Conservation (phyloP, 2,329 filamentous ascomycete species). For the Aspergillus quadrilineatus region DNA sequence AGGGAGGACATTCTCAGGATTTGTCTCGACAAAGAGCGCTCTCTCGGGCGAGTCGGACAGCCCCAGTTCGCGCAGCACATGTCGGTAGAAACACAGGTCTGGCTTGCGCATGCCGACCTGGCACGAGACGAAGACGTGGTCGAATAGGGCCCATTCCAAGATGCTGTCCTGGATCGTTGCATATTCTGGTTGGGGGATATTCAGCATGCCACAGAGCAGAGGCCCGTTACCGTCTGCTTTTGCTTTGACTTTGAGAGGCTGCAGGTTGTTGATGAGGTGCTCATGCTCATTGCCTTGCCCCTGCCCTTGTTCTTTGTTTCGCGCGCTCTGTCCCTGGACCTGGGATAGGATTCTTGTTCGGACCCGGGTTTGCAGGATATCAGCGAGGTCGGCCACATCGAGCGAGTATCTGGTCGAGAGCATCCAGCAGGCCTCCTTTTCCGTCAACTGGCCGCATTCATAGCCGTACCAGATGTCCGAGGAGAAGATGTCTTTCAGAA, state of each 20-base stretch:
- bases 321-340: too few species aligned
- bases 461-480: background rate
- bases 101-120: slow-evolving; percentile 38
- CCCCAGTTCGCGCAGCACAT: slow-evolving; percentile 28
- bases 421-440: background rate
- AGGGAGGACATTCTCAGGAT: slow-evolving; percentile 27
- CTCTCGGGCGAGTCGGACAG: slow-evolving; percentile 11
- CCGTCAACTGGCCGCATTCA: background rate
- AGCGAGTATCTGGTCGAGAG: background rate
- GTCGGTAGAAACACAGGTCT: slow-evolving; percentile 32
- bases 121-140: slow-evolving; percentile 36
- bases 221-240: background rate
- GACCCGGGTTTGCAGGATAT: background rate
- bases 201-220: slow-evolving; percentile 4
- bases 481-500: background rate
- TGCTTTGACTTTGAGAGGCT: background rate
- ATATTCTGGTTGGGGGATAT: background rate
- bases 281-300: background rate
- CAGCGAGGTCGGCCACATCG: background rate
- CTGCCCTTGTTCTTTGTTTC: background rate
- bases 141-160: slow-evolving; percentile 32
- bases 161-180: background rate
- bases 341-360: too few species aligned
- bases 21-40: slow-evolving; percentile 33
- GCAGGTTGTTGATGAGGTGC: background rate